Evolutionary conservation across 2,329 filamentous ascomycete species (phyloP), one percentile per base, ranked within the genome.

Genomic region (Fusarium nurragi): DNA sequence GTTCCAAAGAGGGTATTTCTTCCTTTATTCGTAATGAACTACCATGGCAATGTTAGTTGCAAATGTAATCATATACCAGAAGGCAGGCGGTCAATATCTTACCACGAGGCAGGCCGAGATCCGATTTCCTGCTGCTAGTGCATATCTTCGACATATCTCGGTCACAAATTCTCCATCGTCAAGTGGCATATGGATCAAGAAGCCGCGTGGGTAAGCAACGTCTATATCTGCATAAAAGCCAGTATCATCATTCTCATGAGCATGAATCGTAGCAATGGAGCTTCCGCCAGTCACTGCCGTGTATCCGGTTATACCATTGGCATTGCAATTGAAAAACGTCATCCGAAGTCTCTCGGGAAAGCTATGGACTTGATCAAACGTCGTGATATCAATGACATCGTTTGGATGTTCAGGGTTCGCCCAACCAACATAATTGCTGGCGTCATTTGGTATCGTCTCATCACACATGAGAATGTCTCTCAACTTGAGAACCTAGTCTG

Each of bases 161-260:
- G 54, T 60, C 18, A 63, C 47, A 23, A 12, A 56, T 43, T 65
- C 59, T 34, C 51, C 54, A 43, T 60, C 18, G 3, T 64, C 54
- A 14, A 64, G 59, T 37, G 59, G 46, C 62, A 64, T 53, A 25
- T 65, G 12, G n/a, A 43, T 30, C 1, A 60, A 41, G 30, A 56
- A 63, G 23, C 4, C 21, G 4, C 36, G 7, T 4, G 48, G 21
- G 19, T 19, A 48, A 39, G 44, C 26, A 22, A 30, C 19, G 16
- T 62, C 36, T 22, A 62, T 58, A 16, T 64, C 40, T 22, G 12
- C 12, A 46, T 64, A 59, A 21, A 62, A 64, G 5, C 45, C 16
- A 22, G 39, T 40, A 18, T n/a, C 22, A 39, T 45, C 38, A 43
- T 21, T 10, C 18, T 39, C 39, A 48, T 60, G 43, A 23, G 59